Evolutionary conservation across 2,329 filamentous ascomycete genomes (phyloP).

Genomic region (Paecilomyces sp.): DNA sequence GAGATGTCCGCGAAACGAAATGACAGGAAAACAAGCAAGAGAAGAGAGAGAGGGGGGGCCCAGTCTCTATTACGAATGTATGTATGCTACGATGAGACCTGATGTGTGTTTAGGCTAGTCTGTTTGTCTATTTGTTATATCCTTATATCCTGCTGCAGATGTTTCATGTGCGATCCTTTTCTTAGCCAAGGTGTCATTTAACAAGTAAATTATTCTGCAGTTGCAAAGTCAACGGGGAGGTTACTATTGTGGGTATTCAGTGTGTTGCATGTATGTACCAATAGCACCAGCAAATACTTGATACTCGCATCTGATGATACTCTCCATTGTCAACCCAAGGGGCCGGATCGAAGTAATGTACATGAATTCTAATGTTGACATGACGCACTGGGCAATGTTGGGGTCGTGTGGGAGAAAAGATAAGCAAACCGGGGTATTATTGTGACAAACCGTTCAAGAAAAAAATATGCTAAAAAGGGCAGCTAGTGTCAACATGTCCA

Average conservation of each 20-base stretch:
- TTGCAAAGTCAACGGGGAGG: too few species aligned
- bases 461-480: not conserved
- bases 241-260: not conserved
- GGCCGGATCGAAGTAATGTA: not conserved
- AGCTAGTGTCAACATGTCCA: not conserved
- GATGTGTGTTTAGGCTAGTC: not conserved
- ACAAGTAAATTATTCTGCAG: not conserved
- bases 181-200: not conserved
- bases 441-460: not conserved
- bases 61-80: not conserved
- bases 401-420: not conserved
- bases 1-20: not conserved
- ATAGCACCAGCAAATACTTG: not conserved
- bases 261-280: not conserved
- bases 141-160: not conserved
- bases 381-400: not conserved
- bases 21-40: not conserved
- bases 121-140: not conserved
- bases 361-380: slow-evolving; percentile 1
- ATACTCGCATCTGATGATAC: not conserved
- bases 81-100: not conserved
- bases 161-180: not conserved
- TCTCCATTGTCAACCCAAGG: not conserved
- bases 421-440: not conserved
- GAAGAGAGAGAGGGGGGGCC: not conserved